Base-by-base conservation (phyloP, 2,329 filamentous ascomycete genomes). In the Huntiella bhutanensis region DNA sequence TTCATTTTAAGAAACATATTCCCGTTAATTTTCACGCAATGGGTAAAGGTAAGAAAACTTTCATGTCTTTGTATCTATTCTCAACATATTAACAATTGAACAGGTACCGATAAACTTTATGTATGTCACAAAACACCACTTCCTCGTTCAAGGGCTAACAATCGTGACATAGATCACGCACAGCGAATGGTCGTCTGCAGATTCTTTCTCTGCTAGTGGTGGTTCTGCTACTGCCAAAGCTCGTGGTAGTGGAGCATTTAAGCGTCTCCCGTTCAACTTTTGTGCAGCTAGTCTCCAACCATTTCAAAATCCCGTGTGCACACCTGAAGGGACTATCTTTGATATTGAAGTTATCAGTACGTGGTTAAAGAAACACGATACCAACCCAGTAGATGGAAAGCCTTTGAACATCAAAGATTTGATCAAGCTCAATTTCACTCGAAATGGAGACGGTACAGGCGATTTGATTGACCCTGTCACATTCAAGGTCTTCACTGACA, bases 401-500 rank as follows among this genome's bases (percentile, higher is more conserved):
- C 78, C 83, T 0, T 67, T 98, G 41, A 79, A 81, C 52, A 77
- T 77, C 54, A 75, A 79, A 48, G 88, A 96, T 54, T 69, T 98
- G 43, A 85, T 96, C 58, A 85, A 86, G 57, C 74, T 98, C 52
- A 80, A 87, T 58, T 94, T 96, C 61, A 73, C 83, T 50, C 87
- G 88, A 60, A 98, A 96, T 60, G 82, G 87, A 45, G 65, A 71
- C 53, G 64, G 65, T 2, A 63, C 67, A 36, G 64, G 68, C 37
- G 64, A 64, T 6, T 82, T 91, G 56, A 84, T 96, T 52, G 91
- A 98, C 56, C 92, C 91, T 0, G 88, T 98, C 41, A 95, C 87
- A 0, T 96, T 83, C 69, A 98, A 98, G 62, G 82, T 93, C 37
- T 85, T 98, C 57, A 98, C 91, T 41, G 86, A 98, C 60, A 96